A percentile compares a stretch with the other conserved stretches of the same genome.
Evolutionary conservation across 768 basidiomycete species (phyloP).

Genomic region (Fomitopsis pulvina): DNA sequence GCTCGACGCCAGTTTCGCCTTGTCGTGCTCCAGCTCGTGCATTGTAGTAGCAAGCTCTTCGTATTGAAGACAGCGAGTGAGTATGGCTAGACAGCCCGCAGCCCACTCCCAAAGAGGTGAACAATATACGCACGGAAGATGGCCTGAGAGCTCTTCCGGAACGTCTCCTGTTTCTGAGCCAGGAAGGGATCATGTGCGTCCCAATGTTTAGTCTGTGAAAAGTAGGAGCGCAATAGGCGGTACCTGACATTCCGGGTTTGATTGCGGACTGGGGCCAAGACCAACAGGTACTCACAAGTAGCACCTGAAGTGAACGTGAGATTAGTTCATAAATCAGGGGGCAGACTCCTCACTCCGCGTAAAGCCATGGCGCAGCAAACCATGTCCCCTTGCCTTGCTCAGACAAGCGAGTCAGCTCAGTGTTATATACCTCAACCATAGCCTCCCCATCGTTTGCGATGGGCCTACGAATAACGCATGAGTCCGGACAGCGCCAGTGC

Average conservation of each 20-base stretch:
- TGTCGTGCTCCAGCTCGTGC: conserved; percentile 53
- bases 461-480: conserved; percentile 32
- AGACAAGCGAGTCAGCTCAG: conserved; percentile 50
- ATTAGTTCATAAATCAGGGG: background rate
- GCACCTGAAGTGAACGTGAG: conserved; percentile 1
- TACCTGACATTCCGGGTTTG: conserved; percentile 46
- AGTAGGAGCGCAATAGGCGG: conserved; percentile 71
- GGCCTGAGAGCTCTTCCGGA: conserved; percentile 69
- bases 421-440: conserved; percentile 70
- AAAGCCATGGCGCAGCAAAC: conserved; percentile 96
- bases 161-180: conserved; percentile 72
- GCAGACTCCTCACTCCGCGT: conserved; percentile 63
- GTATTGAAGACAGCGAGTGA: background rate
- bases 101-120: background rate
- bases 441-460: conserved; percentile 74
- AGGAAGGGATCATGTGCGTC: conserved; percentile 77
- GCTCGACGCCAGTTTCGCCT: conserved; percentile 37
- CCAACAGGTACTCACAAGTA: conserved; percentile 7
- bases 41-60: conserved; percentile 71
- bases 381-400: conserved; percentile 57
- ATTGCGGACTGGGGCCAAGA: background rate
- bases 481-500: background rate
- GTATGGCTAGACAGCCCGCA: background rate
- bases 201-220: conserved; percentile 67
- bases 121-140: conserved; percentile 61